Percentiles rank a stretch among this genome's conserved stretches.
phyloP scores from a whole-genome alignment of 1,284 basidiomycete species.

The Ustilago hordei region DNA sequence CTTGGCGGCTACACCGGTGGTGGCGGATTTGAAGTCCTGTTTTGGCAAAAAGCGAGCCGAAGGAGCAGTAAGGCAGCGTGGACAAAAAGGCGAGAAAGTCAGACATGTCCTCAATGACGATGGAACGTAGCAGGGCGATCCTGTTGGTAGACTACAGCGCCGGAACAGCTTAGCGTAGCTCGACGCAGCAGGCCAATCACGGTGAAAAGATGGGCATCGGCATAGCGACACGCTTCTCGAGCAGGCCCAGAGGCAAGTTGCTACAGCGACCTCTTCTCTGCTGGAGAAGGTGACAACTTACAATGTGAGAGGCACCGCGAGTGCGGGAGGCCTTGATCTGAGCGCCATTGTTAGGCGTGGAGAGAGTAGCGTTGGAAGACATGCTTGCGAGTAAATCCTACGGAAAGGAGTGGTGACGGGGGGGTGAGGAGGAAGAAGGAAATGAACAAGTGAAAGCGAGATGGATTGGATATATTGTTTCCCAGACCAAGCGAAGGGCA shows the following conservation, averaged over 20 bases:
- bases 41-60: neutral
- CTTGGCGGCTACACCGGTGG: conserved; percentile 96
- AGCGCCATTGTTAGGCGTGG: conserved; percentile 61
- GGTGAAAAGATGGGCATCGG: neutral
- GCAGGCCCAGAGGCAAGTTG: neutral
- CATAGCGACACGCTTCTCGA: neutral
- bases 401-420: neutral
- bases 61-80: neutral
- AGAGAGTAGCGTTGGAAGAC: conserved; percentile 59
- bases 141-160: neutral
- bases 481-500: neutral
- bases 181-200: neutral
- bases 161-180: neutral
- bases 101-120: neutral
- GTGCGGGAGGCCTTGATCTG: conserved; percentile 66
- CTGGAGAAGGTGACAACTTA: conserved; percentile 40
- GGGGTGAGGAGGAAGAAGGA: conserved; percentile 1
- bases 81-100: neutral
- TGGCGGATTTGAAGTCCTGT: conserved; percentile 93
- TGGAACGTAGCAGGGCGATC: neutral
- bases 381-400: conserved; percentile 22
- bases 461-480: conserved; percentile 15
- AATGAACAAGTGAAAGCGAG: neutral
- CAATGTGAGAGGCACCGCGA: conserved; percentile 67
- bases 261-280: neutral